Percentiles rank a stretch among this genome's conserved stretches.
These are phyloP conservation scores for Galerina sulciceps DNA, from an alignment of 768 basidiomycete genomes.

Conservation along the genomic window DNA sequence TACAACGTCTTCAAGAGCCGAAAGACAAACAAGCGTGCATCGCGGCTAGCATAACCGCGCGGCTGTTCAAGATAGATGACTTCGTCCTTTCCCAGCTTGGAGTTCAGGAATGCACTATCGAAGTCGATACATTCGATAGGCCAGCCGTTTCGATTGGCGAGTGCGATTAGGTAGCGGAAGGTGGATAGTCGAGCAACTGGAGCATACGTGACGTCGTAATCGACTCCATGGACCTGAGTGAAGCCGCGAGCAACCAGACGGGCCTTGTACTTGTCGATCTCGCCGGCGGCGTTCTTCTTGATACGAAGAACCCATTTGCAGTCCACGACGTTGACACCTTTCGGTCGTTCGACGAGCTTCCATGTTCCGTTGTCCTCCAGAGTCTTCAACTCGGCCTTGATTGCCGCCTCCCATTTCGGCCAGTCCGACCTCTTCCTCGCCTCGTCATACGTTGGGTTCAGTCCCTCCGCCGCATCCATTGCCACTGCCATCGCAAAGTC, in stretches of 20 bases:
- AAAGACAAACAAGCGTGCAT: constrained; percentile 2
- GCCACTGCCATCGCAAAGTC: constrained; percentile 11
- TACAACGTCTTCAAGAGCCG: constrained; percentile 30
- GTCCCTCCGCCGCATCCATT: constrained; percentile 1
- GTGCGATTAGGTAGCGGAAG: constrained; percentile 16
- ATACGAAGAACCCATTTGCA: constrained; percentile 34
- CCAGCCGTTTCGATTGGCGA: constrained; percentile 28
- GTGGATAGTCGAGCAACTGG: constrained; percentile 29
- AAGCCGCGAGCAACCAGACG: constrained; percentile 46
- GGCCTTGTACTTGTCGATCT: constrained; percentile 41
- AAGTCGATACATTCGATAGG: constrained; percentile 9
- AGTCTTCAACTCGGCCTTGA: constrained; percentile 14
- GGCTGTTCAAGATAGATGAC: constrained; percentile 18
- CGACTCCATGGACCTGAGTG: constrained; percentile 38
- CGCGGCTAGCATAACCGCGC: not conserved
- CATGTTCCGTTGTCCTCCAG: constrained; percentile 16
- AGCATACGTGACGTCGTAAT: constrained; percentile 42
- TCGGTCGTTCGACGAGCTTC: constrained; percentile 3
- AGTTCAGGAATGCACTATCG: constrained; percentile 11
- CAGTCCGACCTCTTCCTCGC: constrained; percentile 16
- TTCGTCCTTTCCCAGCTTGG: constrained; percentile 9
- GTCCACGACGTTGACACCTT: not conserved
- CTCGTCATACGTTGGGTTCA: constrained; percentile 13
- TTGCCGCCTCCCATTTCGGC: constrained; percentile 23
- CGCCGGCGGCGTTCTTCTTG: constrained; percentile 40